Conservation (phyloP, 164 flowering plant species). For the Sedum album region DNA sequence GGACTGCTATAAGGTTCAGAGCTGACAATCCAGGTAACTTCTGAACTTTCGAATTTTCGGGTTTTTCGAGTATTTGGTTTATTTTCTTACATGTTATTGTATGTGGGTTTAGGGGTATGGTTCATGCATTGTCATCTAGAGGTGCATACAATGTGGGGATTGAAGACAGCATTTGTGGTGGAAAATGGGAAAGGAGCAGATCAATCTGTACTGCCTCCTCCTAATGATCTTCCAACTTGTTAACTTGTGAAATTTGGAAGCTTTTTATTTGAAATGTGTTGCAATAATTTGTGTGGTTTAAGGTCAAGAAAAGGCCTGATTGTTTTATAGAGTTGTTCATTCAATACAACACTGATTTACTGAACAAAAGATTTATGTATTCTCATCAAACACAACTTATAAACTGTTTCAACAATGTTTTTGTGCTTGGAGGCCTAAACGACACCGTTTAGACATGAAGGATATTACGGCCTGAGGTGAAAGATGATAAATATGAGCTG, state of each 20-base stretch:
- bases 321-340: background rate
- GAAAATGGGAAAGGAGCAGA: constrained; percentile 7
- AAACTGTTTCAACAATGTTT: too few relatives aligned
- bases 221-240: constrained; percentile 9
- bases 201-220: constrained; percentile 6
- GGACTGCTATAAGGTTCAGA: constrained; percentile 7
- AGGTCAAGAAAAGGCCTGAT: constrained; percentile 1
- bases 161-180: constrained; percentile 10
- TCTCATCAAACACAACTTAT: too few relatives aligned
- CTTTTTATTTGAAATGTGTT: background rate
- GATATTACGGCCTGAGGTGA: too few relatives aligned
- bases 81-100: background rate
- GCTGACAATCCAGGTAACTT: constrained; percentile 10
- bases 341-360: background rate
- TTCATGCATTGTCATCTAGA: constrained; percentile 11
- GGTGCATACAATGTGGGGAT: constrained; percentile 11
- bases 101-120: constrained; percentile 2
- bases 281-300: background rate
- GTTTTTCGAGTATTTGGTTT: too few relatives aligned
- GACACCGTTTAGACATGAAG: too few relatives aligned
- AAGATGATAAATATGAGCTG: too few relatives aligned
- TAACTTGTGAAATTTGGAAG: background rate
- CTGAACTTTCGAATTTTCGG: background rate
- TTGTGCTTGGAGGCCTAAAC: too few relatives aligned
- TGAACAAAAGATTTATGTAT: background rate